Percentiles rank a stretch among this genome's conserved stretches.
These are phyloP conservation scores for Phalaenopsis equestris DNA, from an alignment of 106 monocot species.

Conservation along the genomic window DNA sequence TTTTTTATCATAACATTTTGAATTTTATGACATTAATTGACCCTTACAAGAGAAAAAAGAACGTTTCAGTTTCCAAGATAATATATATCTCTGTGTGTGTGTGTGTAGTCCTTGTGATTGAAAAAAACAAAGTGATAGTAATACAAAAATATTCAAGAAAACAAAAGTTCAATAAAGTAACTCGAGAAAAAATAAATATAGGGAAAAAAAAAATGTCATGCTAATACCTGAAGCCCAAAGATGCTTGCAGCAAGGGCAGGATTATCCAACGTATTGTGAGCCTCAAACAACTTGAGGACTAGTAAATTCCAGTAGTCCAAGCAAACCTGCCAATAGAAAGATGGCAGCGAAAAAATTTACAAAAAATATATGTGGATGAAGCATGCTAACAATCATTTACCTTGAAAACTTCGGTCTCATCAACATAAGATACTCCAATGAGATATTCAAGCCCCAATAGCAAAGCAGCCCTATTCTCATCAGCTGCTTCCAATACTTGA, in stretches of 20 bases:
- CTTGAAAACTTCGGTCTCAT: slow-evolving; percentile 99
- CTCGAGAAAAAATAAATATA: background rate
- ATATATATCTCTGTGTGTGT: background rate
- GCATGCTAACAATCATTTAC: slow-evolving; percentile 18
- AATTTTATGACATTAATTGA: background rate
- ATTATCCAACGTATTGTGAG: slow-evolving; percentile 66
- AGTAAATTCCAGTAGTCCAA: slow-evolving; percentile 97
- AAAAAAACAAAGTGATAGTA: background rate
- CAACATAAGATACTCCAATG: slow-evolving; percentile 95
- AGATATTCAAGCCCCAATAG: slow-evolving; percentile 92
- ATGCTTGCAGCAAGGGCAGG: slow-evolving; percentile 66
- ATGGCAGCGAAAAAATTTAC: background rate
- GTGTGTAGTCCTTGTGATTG: background rate
- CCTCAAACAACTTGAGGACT: slow-evolving; percentile 86
- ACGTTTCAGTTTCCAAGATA: background rate
- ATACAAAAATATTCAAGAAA: background rate
- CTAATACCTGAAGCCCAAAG: slow-evolving; percentile 85
- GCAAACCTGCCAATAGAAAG: slow-evolving; percentile 57
- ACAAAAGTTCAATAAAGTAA: background rate
- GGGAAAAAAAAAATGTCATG: background rate
- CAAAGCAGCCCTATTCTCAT: slow-evolving; percentile 62
- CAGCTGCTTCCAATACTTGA: slow-evolving; percentile 61
- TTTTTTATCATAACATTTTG: no score
- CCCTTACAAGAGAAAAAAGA: background rate
- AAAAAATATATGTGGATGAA: background rate